phyloP scores from a whole-genome alignment of 768 basidiomycete genomes.

The Nevesoporus exiguus region DNA sequence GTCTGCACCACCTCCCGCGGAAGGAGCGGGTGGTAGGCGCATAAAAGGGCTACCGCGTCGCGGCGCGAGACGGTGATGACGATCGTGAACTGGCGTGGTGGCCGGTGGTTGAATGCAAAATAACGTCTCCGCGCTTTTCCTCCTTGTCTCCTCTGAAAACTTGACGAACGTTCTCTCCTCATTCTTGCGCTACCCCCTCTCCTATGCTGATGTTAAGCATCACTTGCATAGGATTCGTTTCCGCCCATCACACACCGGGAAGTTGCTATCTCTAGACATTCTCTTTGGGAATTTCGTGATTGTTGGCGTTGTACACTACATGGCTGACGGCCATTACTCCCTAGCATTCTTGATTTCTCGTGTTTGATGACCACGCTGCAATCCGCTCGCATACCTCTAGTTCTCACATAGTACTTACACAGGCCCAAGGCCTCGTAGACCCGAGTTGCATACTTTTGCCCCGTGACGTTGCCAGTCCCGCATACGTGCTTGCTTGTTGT shows the following conservation, averaged over 20 bases:
- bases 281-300: conserved; percentile 15
- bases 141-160: conserved; percentile 12
- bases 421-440: conserved; percentile 36
- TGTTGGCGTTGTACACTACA: conserved; percentile 15
- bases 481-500: conserved; percentile 25
- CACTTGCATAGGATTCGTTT: conserved; percentile 5
- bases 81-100: conserved; percentile 10
- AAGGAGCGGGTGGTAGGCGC: conserved; percentile 37
- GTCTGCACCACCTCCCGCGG: conserved; percentile 43
- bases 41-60: conserved; percentile 57
- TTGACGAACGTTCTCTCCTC: conserved; percentile 9
- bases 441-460: conserved; percentile 1
- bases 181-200: conserved; percentile 20
- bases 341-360: conserved; percentile 12
- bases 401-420: conserved; percentile 28
- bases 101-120: conserved; percentile 11
- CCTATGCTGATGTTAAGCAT: conserved; percentile 27
- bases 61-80: conserved; percentile 26
- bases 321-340: conserved; percentile 31
- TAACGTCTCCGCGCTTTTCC: conserved; percentile 3
- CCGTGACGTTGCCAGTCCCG: conserved; percentile 15
- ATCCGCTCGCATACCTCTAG: conserved; percentile 12
- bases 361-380: conserved; percentile 12
- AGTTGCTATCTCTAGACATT: conserved; percentile 10
- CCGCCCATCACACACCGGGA: conserved; percentile 7